phyloP scores from a whole-genome alignment of 2,329 filamentous ascomycete species.

The Graphiopsis chlorocephala region DNA sequence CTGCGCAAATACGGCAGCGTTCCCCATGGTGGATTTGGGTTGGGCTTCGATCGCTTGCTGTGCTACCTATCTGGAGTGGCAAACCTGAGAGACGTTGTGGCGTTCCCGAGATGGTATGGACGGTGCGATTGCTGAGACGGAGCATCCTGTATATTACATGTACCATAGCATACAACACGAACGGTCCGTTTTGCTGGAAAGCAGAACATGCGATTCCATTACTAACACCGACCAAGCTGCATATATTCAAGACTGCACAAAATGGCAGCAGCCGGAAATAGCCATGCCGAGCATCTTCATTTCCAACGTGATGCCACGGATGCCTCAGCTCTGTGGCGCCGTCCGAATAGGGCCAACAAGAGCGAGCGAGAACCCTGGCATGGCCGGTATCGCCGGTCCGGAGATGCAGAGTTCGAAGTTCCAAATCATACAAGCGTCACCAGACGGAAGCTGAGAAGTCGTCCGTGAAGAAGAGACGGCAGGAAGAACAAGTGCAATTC shows the following conservation, averaged over 20 bases:
- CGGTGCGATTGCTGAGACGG: slow-evolving; percentile 35
- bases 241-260: background rate
- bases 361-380: slow-evolving; percentile 4
- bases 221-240: background rate
- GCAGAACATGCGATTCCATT: background rate
- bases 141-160: background rate
- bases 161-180: background rate
- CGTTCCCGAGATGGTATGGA: slow-evolving; percentile 73
- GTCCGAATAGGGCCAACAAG: background rate
- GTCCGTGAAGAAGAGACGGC: background rate
- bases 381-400: slow-evolving; percentile 1
- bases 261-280: background rate
- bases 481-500: background rate
- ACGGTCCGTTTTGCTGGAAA: background rate
- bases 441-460: background rate
- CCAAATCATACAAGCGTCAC: slow-evolving; percentile 7
- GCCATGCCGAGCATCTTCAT: slow-evolving; percentile 3
- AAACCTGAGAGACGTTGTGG: slow-evolving; percentile 80
- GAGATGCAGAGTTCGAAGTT: background rate
- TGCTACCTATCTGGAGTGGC: slow-evolving; percentile 78
- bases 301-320: background rate
- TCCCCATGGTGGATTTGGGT: slow-evolving; percentile 84
- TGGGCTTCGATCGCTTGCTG: slow-evolving; percentile 84
- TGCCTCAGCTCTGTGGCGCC: slow-evolving; percentile 3
- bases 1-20: slow-evolving; percentile 86